Evolutionary conservation across 305 asterid genomes (phyloP).

Genomic region (Withania somnifera): DNA sequence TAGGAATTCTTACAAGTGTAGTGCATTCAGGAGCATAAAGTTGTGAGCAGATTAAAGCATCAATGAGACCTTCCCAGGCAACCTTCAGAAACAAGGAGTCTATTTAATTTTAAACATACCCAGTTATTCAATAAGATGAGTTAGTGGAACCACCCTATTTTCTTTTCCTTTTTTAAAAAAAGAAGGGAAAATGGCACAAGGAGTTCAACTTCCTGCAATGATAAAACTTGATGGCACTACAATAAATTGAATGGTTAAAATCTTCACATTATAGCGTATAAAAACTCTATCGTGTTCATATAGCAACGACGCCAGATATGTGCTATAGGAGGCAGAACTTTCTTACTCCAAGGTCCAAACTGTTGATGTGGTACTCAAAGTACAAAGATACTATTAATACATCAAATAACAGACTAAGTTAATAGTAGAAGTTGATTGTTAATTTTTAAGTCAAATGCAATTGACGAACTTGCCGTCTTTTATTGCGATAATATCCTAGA

Average conservation of each 20-base stretch:
- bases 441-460: not conserved
- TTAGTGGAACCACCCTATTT: not conserved
- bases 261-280: not conserved
- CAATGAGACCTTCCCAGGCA: slow-evolving; percentile 73
- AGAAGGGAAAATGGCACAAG: not conserved
- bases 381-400: not conserved
- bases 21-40: slow-evolving; percentile 20
- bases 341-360: not conserved
- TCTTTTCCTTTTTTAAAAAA: not conserved
- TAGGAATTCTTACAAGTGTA: slow-evolving; percentile 10
- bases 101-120: not conserved
- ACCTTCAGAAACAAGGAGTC: slow-evolving; percentile 35
- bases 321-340: not conserved
- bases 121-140: not conserved
- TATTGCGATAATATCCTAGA: not conserved
- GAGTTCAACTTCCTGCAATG: not conserved
- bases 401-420: not conserved
- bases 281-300: not conserved
- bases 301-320: not conserved
- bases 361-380: not conserved
- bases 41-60: slow-evolving; percentile 42
- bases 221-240: not conserved
- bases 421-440: not conserved
- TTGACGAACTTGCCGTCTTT: not conserved
- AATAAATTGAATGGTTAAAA: not conserved